Percentiles rank a stretch among this genome's conserved stretches.
Conservation (phyloP, 768 basidiomycete genomes). For the Amanita subjunquillea region DNA sequence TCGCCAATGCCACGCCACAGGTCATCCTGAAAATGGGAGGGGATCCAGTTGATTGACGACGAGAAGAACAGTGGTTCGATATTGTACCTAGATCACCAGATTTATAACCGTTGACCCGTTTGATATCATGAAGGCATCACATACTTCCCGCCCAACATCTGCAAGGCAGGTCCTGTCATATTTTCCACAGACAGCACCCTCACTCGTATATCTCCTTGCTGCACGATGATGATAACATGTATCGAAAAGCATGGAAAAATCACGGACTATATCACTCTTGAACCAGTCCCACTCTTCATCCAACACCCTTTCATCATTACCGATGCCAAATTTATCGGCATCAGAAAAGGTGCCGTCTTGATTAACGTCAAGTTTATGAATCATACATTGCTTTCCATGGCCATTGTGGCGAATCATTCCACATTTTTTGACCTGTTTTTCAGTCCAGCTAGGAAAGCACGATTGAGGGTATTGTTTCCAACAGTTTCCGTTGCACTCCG, state of each 20-base stretch:
- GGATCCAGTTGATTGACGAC: slow-evolving; percentile 58
- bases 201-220: slow-evolving; percentile 28
- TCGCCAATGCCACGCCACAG: slow-evolving; percentile 30
- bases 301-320: slow-evolving; percentile 7
- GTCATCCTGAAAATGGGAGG: slow-evolving; percentile 51
- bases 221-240: background rate
- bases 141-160: slow-evolving; percentile 52
- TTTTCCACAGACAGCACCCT: slow-evolving; percentile 43
- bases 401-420: slow-evolving; percentile 26
- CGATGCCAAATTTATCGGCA: slow-evolving; percentile 12
- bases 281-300: slow-evolving; percentile 27
- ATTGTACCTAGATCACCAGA: slow-evolving; percentile 28
- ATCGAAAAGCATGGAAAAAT: background rate
- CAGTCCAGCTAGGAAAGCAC: slow-evolving; percentile 48
- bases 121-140: slow-evolving; percentile 2
- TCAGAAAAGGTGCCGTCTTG: slow-evolving; percentile 22
- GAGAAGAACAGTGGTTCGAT: slow-evolving; percentile 64
- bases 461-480: slow-evolving; percentile 34
- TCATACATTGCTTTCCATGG: slow-evolving; percentile 14
- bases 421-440: slow-evolving; percentile 30
- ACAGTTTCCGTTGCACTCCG: slow-evolving; percentile 22
- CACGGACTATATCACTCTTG: slow-evolving; percentile 24
- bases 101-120: too few relatives aligned
- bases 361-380: slow-evolving; percentile 33
- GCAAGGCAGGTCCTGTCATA: slow-evolving; percentile 39